These are phyloP conservation scores for Mycena filopes DNA, from an alignment of 768 basidiomycete species.

Conservation along the genomic window DNA sequence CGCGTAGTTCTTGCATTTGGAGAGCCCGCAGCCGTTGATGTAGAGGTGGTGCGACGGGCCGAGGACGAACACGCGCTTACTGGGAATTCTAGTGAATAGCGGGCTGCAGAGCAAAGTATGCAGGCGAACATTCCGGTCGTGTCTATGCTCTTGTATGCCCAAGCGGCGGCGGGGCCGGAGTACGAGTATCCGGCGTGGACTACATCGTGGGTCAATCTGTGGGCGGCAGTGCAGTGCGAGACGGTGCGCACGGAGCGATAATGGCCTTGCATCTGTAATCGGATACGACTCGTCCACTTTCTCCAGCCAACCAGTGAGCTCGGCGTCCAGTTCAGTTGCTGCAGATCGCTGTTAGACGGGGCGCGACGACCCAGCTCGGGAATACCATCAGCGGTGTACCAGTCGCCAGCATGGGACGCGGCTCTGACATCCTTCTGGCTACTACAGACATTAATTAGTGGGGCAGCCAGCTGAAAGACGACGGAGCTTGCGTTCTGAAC, in stretches of 20 bases:
- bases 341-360: constrained; percentile 27
- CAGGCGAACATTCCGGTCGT: constrained; percentile 77
- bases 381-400: constrained; percentile 84
- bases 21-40: constrained; percentile 87
- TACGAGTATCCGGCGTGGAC: constrained; percentile 98
- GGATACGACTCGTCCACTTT: constrained; percentile 72
- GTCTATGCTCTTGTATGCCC: constrained; percentile 94
- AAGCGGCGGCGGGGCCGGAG: constrained; percentile 93
- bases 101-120: constrained; percentile 21
- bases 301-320: constrained; percentile 74
- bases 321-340: constrained; percentile 56
- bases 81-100: constrained; percentile 43
- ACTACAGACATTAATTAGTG: constrained; percentile 8
- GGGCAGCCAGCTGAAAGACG: background rate
- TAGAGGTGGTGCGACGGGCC: constrained; percentile 96
- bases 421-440: constrained; percentile 45
- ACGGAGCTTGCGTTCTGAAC: constrained; percentile 21
- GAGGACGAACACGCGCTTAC: constrained; percentile 92
- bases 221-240: background rate
- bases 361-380: constrained; percentile 11
- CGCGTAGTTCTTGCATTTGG: constrained; percentile 77
- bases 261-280: constrained; percentile 81
- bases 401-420: constrained; percentile 89
- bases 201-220: constrained; percentile 15
- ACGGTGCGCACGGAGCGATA: constrained; percentile 86